A percentile compares a stretch with the other conserved stretches of the same genome.
phyloP scores from a whole-genome alignment of 768 basidiomycete genomes.

The Naganishia friedmannii region DNA sequence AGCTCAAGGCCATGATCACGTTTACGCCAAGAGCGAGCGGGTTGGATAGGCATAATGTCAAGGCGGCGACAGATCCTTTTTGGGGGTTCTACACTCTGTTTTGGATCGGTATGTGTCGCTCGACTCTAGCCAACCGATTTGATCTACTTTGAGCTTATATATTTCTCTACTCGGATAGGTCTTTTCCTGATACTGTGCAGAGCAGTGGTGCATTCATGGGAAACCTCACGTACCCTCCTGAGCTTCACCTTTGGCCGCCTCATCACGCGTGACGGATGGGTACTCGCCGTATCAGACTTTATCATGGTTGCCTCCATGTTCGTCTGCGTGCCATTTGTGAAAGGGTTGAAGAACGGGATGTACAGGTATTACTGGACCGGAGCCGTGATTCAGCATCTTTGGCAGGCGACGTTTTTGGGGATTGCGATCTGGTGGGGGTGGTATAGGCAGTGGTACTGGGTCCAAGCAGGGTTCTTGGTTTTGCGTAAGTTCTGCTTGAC shows the following conservation, averaged over 20 bases:
- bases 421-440: slow-evolving; percentile 84
- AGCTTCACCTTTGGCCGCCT: slow-evolving; percentile 76
- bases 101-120: slow-evolving; percentile 58
- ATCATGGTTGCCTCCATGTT: slow-evolving; percentile 73
- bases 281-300: slow-evolving; percentile 77
- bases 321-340: slow-evolving; percentile 76
- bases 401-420: slow-evolving; percentile 71
- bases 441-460: slow-evolving; percentile 93
- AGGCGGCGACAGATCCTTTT: slow-evolving; percentile 76
- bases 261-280: slow-evolving; percentile 79
- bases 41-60: slow-evolving; percentile 77
- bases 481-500: slow-evolving; percentile 43
- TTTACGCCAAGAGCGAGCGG: slow-evolving; percentile 81
- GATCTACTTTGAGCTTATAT: no score
- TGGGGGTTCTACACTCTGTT: slow-evolving; percentile 93
- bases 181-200: slow-evolving; percentile 75
- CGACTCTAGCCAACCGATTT: not conserved
- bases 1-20: slow-evolving; percentile 74
- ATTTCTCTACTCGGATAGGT: slow-evolving; percentile 54
- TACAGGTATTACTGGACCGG: slow-evolving; percentile 77
- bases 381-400: slow-evolving; percentile 70
- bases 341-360: slow-evolving; percentile 71
- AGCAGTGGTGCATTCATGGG: slow-evolving; percentile 62
- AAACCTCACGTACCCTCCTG: slow-evolving; percentile 69
- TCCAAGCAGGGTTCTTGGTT: slow-evolving; percentile 61